These are phyloP conservation scores for Onygenales sp. DNA, from an alignment of 2,329 filamentous ascomycete genomes.

Conservation along the genomic window DNA sequence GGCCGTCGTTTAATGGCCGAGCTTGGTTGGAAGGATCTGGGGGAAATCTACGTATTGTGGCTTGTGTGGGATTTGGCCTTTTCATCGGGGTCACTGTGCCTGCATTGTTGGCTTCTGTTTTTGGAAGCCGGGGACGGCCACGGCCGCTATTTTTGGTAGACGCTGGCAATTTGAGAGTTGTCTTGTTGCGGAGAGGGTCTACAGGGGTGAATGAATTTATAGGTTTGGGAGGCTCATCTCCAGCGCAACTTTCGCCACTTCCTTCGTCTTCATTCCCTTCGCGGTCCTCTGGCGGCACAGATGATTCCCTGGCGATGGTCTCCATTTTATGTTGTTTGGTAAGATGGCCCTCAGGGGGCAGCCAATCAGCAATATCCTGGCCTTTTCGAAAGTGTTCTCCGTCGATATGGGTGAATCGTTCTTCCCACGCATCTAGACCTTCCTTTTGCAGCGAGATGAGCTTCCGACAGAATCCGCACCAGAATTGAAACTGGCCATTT, in stretches of 20 bases:
- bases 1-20: no score
- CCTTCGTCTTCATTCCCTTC: not conserved
- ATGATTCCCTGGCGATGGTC: not conserved
- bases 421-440: slow-evolving; percentile 49
- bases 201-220: not conserved
- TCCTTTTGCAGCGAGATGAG: slow-evolving; percentile 45
- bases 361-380: slow-evolving; percentile 25
- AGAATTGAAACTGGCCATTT: slow-evolving; percentile 59
- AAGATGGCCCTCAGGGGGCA: slow-evolving; percentile 15
- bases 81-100: no score
- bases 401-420: slow-evolving; percentile 66
- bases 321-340: not conserved
- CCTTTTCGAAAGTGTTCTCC: slow-evolving; percentile 36
- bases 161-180: not conserved
- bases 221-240: not conserved
- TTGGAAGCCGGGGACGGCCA: not conserved
- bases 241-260: not conserved
- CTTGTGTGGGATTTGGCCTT: no score
- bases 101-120: not conserved
- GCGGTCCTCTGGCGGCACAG: not conserved
- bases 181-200: not conserved
- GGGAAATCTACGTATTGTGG: no score
- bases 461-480: slow-evolving; percentile 73
- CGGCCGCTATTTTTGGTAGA: not conserved
- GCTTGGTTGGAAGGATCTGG: no score